phyloP scores from a whole-genome alignment of 495 filamentous ascomycete genomes.

The Penicillium daleae region DNA sequence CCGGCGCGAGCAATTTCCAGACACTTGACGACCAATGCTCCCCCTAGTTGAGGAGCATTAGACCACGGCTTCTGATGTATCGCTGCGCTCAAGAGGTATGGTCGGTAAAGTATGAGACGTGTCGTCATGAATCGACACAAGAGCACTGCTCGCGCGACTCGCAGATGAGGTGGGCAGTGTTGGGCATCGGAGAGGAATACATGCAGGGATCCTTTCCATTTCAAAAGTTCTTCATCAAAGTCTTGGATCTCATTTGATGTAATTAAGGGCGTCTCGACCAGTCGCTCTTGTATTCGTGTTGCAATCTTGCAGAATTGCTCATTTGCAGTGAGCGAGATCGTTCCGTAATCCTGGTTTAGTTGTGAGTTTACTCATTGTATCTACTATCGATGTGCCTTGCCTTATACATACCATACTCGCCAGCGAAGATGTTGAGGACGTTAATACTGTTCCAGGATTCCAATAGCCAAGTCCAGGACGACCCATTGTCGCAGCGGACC shows the following conservation, averaged over 20 bases:
- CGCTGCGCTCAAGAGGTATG: background rate
- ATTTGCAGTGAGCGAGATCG: background rate
- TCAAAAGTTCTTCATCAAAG: background rate
- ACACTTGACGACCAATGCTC: background rate
- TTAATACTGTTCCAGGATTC: background rate
- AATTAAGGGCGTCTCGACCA: background rate
- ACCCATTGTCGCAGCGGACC: background rate
- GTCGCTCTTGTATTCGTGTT: background rate
- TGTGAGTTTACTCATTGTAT: background rate
- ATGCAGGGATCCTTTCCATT: background rate
- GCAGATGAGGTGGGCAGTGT: background rate
- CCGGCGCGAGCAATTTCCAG: background rate
- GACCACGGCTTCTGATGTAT: background rate
- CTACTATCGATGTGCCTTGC: background rate
- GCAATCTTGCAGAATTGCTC: conserved; percentile 2
- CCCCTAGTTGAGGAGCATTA: background rate
- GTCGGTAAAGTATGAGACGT: background rate
- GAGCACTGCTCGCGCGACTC: background rate
- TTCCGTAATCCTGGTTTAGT: background rate
- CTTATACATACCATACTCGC: background rate
- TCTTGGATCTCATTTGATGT: background rate
- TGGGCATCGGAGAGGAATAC: background rate
- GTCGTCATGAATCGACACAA: conserved; percentile 1
- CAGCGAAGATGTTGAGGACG: background rate
- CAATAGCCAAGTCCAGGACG: background rate